Percentiles rank a stretch among this genome's conserved stretches.
Conservation (phyloP, 1,284 basidiomycete genomes). For the Farysia itapuensis region DNA sequence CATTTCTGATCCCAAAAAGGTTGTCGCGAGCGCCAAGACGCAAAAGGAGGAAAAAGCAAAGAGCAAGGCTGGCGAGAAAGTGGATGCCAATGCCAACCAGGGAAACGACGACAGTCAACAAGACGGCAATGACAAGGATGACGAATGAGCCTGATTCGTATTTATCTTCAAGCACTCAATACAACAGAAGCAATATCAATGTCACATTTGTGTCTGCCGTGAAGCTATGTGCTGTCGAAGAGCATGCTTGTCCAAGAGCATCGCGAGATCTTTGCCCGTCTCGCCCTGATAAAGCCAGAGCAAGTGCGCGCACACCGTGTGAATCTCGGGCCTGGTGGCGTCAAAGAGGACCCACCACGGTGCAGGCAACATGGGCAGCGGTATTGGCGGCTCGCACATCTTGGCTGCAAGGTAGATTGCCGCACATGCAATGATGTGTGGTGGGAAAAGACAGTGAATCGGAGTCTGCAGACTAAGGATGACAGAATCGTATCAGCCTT, state of each 20-base stretch:
- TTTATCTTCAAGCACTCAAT: too few relatives aligned
- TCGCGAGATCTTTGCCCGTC: not conserved
- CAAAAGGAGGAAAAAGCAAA: constrained; percentile 29
- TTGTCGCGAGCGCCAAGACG: constrained; percentile 28
- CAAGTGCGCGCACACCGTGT: constrained; percentile 36
- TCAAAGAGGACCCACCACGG: constrained; percentile 62
- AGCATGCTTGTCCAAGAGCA: constrained; percentile 10
- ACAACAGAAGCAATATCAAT: too few relatives aligned
- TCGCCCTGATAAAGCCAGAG: constrained; percentile 41
- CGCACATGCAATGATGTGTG: constrained; percentile 83
- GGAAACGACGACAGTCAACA: too few relatives aligned
- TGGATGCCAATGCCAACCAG: too few relatives aligned
- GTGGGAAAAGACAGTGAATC: constrained; percentile 81
- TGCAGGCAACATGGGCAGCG: constrained; percentile 54
- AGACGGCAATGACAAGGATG: too few relatives aligned
- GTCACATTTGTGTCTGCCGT: too few relatives aligned
- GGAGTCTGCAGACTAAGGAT: constrained; percentile 79
- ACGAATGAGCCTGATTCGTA: too few relatives aligned
- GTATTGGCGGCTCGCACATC: constrained; percentile 23
- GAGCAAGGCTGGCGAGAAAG: constrained; percentile 9
- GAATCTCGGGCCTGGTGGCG: constrained; percentile 44
- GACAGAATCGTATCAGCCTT: not conserved
- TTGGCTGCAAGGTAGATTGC: constrained; percentile 50
- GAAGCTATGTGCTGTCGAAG: constrained; percentile 9
- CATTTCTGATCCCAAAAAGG: constrained; percentile 29